phyloP scores from a whole-genome alignment of 192 early-diverging fungal species.

The Pilobolus umbonatus region DNA sequence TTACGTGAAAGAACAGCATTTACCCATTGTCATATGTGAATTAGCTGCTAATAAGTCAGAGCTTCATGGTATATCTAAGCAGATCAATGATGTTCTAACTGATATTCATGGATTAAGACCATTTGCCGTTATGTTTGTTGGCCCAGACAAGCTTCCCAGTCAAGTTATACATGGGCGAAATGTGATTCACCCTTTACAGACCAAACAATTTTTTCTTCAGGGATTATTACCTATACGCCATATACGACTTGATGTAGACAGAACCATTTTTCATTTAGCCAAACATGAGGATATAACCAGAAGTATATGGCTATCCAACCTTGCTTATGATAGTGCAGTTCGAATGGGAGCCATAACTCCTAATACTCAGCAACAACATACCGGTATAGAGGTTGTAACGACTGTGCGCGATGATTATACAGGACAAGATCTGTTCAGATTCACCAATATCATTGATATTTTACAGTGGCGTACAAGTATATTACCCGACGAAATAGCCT shows the following conservation, averaged over 20 bases:
- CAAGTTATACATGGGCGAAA: conserved; percentile 66
- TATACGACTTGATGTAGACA: conserved; percentile 53
- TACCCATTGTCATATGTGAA: conserved; percentile 72
- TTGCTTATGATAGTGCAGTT: conserved; percentile 30
- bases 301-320: conserved; percentile 44
- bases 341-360: conserved; percentile 16
- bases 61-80: conserved; percentile 48
- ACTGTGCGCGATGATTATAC: conserved; percentile 69
- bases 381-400: conserved; percentile 59
- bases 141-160: conserved; percentile 56
- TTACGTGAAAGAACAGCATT: conserved; percentile 61
- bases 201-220: conserved; percentile 58
- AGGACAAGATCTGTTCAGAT: conserved; percentile 60
- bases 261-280: conserved; percentile 60
- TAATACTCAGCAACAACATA: conserved; percentile 57
- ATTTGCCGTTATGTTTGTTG: conserved; percentile 58
- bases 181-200: conserved; percentile 59
- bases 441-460: conserved; percentile 65
- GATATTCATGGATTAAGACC: conserved; percentile 58
- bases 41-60: conserved; percentile 46
- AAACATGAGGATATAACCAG: conserved; percentile 39
- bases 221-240: conserved; percentile 53
- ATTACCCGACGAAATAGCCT: conserved; percentile 62
- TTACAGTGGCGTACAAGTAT: conserved; percentile 67
- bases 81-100: conserved; percentile 50